Percentiles rank a stretch among this genome's conserved stretches.
phyloP scores from a whole-genome alignment of 1,284 basidiomycete species.

The Lentinula novae-zelandiae region DNA sequence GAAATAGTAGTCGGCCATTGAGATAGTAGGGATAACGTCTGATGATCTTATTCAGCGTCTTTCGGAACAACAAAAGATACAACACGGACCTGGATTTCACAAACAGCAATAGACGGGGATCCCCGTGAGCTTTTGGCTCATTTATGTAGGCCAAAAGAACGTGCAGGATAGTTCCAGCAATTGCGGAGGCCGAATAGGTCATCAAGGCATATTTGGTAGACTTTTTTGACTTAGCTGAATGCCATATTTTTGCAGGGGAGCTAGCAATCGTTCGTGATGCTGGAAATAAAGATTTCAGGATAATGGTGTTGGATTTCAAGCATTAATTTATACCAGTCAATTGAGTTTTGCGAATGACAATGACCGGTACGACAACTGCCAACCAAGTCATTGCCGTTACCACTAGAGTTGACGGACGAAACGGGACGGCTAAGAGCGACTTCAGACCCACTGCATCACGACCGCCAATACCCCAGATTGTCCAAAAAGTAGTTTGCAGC shows the following conservation, averaged over 20 bases:
- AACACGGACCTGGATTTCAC: constrained; percentile 58
- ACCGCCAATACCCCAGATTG: constrained; percentile 34
- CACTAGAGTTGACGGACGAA: constrained; percentile 34
- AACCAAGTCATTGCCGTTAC: constrained; percentile 29
- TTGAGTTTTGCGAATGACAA: constrained; percentile 51
- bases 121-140: constrained; percentile 26
- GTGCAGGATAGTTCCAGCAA: constrained; percentile 38
- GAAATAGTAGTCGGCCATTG: constrained; percentile 59
- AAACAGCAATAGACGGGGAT: constrained; percentile 48
- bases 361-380: constrained; percentile 40
- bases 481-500: constrained; percentile 37
- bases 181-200: constrained; percentile 42
- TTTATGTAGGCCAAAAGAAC: constrained; percentile 31
- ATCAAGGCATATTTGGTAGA: constrained; percentile 39
- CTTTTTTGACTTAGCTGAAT: constrained; percentile 41
- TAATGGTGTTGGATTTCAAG: not conserved
- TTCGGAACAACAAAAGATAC: not conserved
- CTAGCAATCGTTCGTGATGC: constrained; percentile 42
- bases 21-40: constrained; percentile 72
- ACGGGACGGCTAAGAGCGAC: constrained; percentile 31
- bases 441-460: constrained; percentile 25
- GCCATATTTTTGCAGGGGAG: constrained; percentile 50
- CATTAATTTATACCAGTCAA: constrained; percentile 42
- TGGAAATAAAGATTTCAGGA: constrained; percentile 19
- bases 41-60: constrained; percentile 1